Evolutionary conservation across 148 eudicot genomes (phyloP), one percentile per base, ranked within the genome.

Genomic region (Chenopodium formosanum): DNA sequence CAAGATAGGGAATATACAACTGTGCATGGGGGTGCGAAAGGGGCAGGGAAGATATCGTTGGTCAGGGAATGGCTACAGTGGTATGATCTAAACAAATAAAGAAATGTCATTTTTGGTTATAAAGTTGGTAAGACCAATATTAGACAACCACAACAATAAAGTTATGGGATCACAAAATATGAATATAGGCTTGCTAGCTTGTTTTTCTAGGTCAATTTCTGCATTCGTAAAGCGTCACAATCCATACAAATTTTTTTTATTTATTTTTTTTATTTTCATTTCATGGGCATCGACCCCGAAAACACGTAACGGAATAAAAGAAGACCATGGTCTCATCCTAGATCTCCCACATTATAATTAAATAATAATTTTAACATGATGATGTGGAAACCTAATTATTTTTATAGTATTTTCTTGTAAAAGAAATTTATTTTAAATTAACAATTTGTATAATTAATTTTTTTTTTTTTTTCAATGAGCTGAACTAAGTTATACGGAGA

Each of bases 41-140:
- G n/a, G n/a, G 68, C 22, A 56, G 37, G 16, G 58, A 72, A 78
- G 81, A 78, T 48, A 64, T 65, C 67, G 81, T 82, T 82, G 79
- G 82, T 85, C 84, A 85, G 87, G 84, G 82, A 78, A 81, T 85
- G 87, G 76, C 82, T 78, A 82, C 84, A 29, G 76, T 70, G 69
- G 78, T 48, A 37, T 19, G 52, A 67, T 77, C 78, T 78, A 14
- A 65, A 70, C 27, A 1, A 37, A 12, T 10, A 27, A 14, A 44
- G 17, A 23, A 37, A 9, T 58, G 52, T 31, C 20, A 37, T 9
- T 23, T 56, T 60, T 44, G 46, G 60, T 82, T 82, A 23, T 20
- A 34, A 46, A 66, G 72, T 78, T 73, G 40, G 19, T 10, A 66
- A 82, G 6, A 82, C 53, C 77, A 82, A 67, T 66, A 60, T 53